Evolutionary conservation across 176 grass and related monocot genomes (phyloP).

Genomic region (Avena atlantica): DNA sequence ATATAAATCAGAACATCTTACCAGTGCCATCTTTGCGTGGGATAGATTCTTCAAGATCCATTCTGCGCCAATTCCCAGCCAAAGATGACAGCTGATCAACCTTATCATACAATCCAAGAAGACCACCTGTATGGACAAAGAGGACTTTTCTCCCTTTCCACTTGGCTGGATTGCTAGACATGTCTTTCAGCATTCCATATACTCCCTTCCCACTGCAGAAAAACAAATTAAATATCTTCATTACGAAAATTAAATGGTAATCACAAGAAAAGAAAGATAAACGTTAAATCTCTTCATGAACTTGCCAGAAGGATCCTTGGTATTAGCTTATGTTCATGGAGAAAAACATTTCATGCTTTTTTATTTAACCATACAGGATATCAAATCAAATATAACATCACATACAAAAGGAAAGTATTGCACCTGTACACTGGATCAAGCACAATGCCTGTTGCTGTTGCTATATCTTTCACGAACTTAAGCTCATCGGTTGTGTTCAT

Average conservation of each 20-base stretch:
- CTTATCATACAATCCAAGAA: conserved; percentile 96
- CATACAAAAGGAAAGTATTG: background rate
- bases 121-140: conserved; percentile 88
- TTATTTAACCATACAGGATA: background rate
- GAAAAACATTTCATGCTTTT: background rate
- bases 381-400: background rate
- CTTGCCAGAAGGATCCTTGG: background rate
- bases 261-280: background rate
- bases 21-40: conserved; percentile 74
- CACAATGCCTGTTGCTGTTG: conserved; percentile 79
- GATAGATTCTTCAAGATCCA: conserved; percentile 83
- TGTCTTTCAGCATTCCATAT: conserved; percentile 80
- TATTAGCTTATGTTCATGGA: background rate
- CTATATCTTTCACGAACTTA: conserved; percentile 91
- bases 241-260: background rate
- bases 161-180: conserved; percentile 68
- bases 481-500: conserved; percentile 93
- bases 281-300: background rate
- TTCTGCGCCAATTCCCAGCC: conserved; percentile 73
- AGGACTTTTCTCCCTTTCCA: conserved; percentile 81
- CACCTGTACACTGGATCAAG: conserved; percentile 99
- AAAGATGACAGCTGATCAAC: conserved; percentile 66
- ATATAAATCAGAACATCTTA: conserved; percentile 86
- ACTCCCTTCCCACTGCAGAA: conserved; percentile 75
- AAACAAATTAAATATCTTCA: background rate